Evolutionary conservation across 2,329 filamentous ascomycete species (phyloP).

Genomic region (Sporothrix sp.): DNA sequence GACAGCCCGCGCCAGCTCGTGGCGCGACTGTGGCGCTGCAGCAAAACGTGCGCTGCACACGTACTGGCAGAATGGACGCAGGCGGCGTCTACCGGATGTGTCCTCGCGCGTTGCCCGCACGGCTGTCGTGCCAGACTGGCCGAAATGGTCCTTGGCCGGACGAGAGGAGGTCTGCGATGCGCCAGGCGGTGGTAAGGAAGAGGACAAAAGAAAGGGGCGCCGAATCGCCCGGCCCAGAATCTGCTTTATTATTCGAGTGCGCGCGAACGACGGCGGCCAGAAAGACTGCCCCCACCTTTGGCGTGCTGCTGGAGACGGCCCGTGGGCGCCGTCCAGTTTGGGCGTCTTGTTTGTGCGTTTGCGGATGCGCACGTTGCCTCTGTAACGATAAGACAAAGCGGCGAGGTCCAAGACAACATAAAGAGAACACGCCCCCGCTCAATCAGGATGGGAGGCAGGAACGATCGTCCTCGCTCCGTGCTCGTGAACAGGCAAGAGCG

Average conservation of each 20-base stretch:
- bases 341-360: too few species aligned
- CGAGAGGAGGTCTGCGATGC: slow-evolving; percentile 13
- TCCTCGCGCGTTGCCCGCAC: background rate
- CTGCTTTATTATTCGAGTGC: background rate
- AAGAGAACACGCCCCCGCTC: too few species aligned
- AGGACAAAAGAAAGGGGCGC: background rate
- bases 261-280: too few species aligned
- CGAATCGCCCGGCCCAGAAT: background rate
- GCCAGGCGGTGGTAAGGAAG: slow-evolving; percentile 9
- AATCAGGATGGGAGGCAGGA: too few species aligned
- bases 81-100: too few species aligned
- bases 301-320: background rate
- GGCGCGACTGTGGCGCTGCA: background rate
- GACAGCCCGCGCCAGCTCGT: too few species aligned
- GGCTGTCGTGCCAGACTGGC: background rate
- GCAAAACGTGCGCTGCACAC: background rate
- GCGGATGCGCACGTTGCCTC: background rate
- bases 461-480: too few species aligned
- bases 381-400: background rate
- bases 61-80: too few species aligned
- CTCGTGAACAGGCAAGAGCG: too few species aligned
- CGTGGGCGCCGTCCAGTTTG: too few species aligned
- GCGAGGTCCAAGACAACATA: background rate
- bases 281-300: slow-evolving; percentile 2
- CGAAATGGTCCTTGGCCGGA: slow-evolving; percentile 5